Evolutionary conservation across 2,329 filamentous ascomycete species (phyloP).

Genomic region (Aureobasidium sp.): DNA sequence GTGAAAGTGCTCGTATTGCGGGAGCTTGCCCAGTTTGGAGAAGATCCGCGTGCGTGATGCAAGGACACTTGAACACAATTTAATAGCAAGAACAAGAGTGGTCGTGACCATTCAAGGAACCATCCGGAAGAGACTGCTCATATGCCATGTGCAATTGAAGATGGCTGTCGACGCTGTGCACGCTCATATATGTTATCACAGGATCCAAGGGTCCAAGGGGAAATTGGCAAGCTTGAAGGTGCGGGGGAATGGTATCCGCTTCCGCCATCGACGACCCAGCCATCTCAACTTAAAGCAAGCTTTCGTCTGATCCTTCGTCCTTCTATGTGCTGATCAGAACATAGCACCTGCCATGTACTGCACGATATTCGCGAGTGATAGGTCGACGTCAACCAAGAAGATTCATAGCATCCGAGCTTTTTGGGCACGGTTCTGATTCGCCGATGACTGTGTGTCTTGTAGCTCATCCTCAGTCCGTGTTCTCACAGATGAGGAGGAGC

Average conservation of each 20-base stretch:
- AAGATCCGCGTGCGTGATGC: background rate
- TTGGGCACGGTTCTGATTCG: no score
- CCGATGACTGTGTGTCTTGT: no score
- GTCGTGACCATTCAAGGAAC: no score
- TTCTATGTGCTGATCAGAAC: background rate
- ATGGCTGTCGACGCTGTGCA: background rate
- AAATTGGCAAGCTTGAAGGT: background rate
- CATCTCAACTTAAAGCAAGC: background rate
- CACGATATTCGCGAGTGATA: background rate
- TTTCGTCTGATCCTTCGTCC: background rate
- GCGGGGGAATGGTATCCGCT: background rate
- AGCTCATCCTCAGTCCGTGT: no score
- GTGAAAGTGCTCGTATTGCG: background rate
- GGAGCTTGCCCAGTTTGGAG: background rate
- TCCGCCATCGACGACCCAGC: background rate
- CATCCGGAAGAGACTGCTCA: no score
- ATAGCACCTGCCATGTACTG: background rate
- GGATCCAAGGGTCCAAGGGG: background rate
- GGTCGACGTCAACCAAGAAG: background rate
- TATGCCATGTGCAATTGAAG: background rate
- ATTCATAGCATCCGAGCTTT: background rate
- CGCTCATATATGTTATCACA: background rate
- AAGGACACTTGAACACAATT: background rate
- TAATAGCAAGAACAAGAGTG: background rate
- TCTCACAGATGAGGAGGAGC: no score